Percentiles rank a stretch among this genome's conserved stretches.
Evolutionary conservation across 176 grass and related monocot genomes (phyloP).

Genomic region (Pontederia crassipes): DNA sequence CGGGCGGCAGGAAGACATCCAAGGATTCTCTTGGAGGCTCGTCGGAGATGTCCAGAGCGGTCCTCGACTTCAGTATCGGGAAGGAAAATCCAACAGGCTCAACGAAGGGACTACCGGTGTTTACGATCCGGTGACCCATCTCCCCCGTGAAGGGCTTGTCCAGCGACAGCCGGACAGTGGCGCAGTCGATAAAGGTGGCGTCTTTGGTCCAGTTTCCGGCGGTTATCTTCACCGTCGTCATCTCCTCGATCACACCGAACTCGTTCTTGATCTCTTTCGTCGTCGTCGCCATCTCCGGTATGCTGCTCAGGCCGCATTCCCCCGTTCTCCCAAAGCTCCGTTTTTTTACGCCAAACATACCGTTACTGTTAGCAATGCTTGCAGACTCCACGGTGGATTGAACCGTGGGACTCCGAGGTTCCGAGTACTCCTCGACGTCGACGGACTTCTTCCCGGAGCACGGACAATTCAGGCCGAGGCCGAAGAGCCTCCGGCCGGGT

Average conservation of each 20-base stretch:
- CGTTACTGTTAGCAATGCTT: not conserved
- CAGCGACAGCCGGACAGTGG: slow-evolving; percentile 2
- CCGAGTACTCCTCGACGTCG: slow-evolving; percentile 22
- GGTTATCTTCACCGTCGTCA: slow-evolving; percentile 18
- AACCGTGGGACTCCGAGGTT: slow-evolving; percentile 7
- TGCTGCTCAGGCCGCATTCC: not conserved
- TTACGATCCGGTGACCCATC: slow-evolving; percentile 20
- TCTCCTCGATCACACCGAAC: slow-evolving; percentile 11
- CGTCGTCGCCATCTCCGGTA: slow-evolving; percentile 3
- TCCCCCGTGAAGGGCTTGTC: slow-evolving; percentile 15
- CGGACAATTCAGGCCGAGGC: slow-evolving; percentile 19
- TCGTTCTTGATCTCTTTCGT: slow-evolving; percentile 10
- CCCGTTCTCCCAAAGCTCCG: not conserved
- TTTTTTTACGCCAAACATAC: not conserved
- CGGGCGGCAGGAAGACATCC: slow-evolving; percentile 51
- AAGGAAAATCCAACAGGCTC: slow-evolving; percentile 24
- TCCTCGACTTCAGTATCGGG: slow-evolving; percentile 12
- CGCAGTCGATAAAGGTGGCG: slow-evolving; percentile 5
- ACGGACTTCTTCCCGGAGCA: slow-evolving; percentile 26
- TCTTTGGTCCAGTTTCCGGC: slow-evolving; percentile 17
- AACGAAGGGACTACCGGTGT: not conserved
- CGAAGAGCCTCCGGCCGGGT: slow-evolving; percentile 16
- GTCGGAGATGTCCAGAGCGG: not conserved
- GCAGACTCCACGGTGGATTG: not conserved
- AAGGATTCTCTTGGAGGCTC: slow-evolving; percentile 43